Percentiles rank a stretch among this genome's conserved stretches.
Conservation (phyloP, 805 yeast genomes). For the Zygoascus biomembranicola region DNA sequence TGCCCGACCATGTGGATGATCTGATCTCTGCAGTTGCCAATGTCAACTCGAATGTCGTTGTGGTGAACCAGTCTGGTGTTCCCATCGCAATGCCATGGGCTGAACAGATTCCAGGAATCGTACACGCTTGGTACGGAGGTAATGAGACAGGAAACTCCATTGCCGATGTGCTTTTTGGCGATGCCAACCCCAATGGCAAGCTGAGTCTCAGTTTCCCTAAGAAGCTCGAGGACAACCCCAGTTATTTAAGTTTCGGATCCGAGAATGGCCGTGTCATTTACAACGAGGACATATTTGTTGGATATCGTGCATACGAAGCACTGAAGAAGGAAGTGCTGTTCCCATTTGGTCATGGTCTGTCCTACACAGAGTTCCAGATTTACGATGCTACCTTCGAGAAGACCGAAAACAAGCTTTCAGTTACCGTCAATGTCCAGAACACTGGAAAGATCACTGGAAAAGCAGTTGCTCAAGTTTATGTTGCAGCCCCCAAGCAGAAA, state of each 20-base stretch:
- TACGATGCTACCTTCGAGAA: slow-evolving; percentile 19
- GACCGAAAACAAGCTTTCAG: not conserved
- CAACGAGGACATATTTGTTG: slow-evolving; percentile 59
- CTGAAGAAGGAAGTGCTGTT: slow-evolving; percentile 39
- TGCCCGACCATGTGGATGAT: slow-evolving; percentile 41
- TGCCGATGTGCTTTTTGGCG: slow-evolving; percentile 53
- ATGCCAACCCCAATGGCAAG: slow-evolving; percentile 51
- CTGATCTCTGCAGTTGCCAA: slow-evolving; percentile 36
- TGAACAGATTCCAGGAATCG: slow-evolving; percentile 32
- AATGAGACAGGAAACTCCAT: slow-evolving; percentile 47
- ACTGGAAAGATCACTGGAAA: slow-evolving; percentile 42
- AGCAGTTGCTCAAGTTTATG: slow-evolving; percentile 50
- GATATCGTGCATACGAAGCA: slow-evolving; percentile 53
- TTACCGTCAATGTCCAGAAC: slow-evolving; percentile 33
- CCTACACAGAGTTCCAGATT: slow-evolving; percentile 45
- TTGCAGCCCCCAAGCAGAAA: slow-evolving; percentile 30
- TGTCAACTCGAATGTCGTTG: slow-evolving; percentile 41
- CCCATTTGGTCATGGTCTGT: slow-evolving; percentile 57
- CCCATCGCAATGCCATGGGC: slow-evolving; percentile 54
- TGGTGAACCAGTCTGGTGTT: slow-evolving; percentile 51
- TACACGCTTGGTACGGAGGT: slow-evolving; percentile 52
- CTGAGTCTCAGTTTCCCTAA: slow-evolving; percentile 48
- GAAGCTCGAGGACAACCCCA: slow-evolving; percentile 44
- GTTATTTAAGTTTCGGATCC: slow-evolving; percentile 43
- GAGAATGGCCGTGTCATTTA: slow-evolving; percentile 38